phyloP scores from a whole-genome alignment of 495 filamentous ascomycete species.

The Aspergillus nanangensis region DNA sequence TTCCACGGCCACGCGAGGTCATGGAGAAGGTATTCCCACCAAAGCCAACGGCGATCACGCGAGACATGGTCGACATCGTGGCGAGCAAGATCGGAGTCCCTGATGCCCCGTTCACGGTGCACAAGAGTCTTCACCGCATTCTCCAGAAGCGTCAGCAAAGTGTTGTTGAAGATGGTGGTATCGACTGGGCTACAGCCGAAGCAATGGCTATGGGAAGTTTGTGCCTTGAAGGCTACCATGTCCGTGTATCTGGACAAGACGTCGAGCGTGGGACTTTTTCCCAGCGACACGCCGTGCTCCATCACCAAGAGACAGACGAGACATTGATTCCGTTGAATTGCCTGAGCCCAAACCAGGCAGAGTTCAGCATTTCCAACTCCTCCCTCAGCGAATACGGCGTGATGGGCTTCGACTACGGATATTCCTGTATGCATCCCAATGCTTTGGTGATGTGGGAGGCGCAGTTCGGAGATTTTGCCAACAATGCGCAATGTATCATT shows the following conservation, averaged over 20 bases:
- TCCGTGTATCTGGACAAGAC: slow-evolving; percentile 96
- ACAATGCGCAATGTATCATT: slow-evolving; percentile 98
- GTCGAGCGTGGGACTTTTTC: slow-evolving; percentile 99
- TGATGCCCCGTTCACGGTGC: slow-evolving; percentile 72
- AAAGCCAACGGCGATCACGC: slow-evolving; percentile 74
- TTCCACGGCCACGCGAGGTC: slow-evolving; percentile 97
- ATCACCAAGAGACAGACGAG: slow-evolving; percentile 89
- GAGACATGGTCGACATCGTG: slow-evolving; percentile 68
- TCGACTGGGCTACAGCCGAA: slow-evolving; percentile 97
- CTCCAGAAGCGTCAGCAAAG: slow-evolving; percentile 84
- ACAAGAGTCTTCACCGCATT: slow-evolving; percentile 97
- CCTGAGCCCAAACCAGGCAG: slow-evolving; percentile 81
- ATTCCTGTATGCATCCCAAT: slow-evolving; percentile 93
- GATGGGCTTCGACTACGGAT: slow-evolving; percentile 97
- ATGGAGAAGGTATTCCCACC: slow-evolving; percentile 95
- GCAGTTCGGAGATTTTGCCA: slow-evolving; percentile 99
- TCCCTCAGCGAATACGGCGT: slow-evolving; percentile 92
- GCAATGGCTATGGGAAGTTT: slow-evolving; percentile 92
- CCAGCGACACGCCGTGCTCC: slow-evolving; percentile 92
- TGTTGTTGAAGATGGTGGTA: slow-evolving; percentile 85
- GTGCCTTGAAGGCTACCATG: slow-evolving; percentile 88
- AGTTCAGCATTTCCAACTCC: slow-evolving; percentile 95
- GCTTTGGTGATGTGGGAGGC: slow-evolving; percentile 99
- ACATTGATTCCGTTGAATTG: slow-evolving; percentile 92
- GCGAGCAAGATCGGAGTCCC: slow-evolving; percentile 74